Percentiles rank a stretch among this genome's conserved stretches.
Conservation (phyloP, 2,329 filamentous ascomycete species). For the Epicoccum nigrum region DNA sequence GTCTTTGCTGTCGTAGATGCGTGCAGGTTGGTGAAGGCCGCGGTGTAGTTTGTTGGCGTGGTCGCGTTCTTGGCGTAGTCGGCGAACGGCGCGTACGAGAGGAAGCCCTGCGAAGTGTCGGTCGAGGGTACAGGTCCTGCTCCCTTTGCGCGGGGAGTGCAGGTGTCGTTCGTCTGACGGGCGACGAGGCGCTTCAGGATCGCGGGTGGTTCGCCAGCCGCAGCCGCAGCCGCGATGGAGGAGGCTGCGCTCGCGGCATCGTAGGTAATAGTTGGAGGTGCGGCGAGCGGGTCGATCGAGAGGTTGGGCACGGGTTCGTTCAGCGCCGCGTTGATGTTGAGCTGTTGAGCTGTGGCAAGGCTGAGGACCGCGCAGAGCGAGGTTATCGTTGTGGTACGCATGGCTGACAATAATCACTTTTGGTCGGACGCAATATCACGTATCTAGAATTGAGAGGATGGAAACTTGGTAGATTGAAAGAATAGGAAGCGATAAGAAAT, state of each 20-base stretch:
- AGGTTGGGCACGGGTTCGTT: constrained; percentile 5
- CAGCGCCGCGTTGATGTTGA: constrained; percentile 16
- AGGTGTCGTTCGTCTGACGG: constrained; percentile 14
- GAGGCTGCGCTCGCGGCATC: constrained; percentile 1
- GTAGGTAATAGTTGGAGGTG: constrained; percentile 5
- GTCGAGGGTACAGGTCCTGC: constrained; percentile 15
- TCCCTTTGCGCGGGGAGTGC: constrained; percentile 14
- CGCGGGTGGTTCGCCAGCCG: constrained; percentile 7
- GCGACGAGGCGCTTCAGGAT: constrained; percentile 1
- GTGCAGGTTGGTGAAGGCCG: constrained; percentile 33
- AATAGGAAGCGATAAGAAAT: not conserved
- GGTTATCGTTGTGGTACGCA: constrained; percentile 11
- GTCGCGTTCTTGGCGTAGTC: constrained; percentile 25
- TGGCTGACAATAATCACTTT: not conserved
- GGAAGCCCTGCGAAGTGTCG: constrained; percentile 26
- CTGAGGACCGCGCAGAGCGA: constrained; percentile 11
- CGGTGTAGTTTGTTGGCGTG: constrained; percentile 33
- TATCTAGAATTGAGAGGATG: not conserved
- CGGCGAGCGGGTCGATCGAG: constrained; percentile 13
- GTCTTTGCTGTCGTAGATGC: constrained; percentile 26
- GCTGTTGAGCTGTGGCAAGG: constrained; percentile 11
- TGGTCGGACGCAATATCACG: too few relatives aligned
- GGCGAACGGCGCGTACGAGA: constrained; percentile 16
- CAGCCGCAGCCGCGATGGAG: constrained; percentile 12
- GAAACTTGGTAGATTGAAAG: too few relatives aligned